Percentiles rank a stretch among this genome's conserved stretches.
These are phyloP conservation scores for Verticillium albo-atrum DNA, from an alignment of 2,329 filamentous ascomycete species.

Conservation along the genomic window DNA sequence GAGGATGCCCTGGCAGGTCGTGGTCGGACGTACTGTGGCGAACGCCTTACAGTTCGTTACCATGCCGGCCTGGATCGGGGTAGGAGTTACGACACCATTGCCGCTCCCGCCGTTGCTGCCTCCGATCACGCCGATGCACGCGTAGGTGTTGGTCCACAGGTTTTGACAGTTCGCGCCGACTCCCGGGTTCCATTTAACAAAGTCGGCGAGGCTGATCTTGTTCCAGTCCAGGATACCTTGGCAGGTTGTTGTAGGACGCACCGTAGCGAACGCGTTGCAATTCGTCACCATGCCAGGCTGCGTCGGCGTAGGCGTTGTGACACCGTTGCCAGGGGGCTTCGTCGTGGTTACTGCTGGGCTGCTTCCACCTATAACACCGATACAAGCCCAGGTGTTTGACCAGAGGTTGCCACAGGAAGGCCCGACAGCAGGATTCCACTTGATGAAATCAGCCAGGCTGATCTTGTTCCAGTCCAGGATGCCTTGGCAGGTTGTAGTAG, in stretches of 20 bases:
- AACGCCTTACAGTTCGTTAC: no score
- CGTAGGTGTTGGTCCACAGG: conserved; percentile 12
- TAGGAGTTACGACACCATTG: no score
- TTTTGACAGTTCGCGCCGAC: conserved; percentile 18
- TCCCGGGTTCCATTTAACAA: conserved; percentile 25
- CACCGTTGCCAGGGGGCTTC: conserved; percentile 5
- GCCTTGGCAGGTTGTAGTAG: conserved; percentile 5
- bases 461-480: conserved; percentile 5
- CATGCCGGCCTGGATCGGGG: no score
- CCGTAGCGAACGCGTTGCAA: conserved; percentile 12
- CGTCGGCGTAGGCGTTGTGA: conserved; percentile 3
- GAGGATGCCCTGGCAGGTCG: no score
- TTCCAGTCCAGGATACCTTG: conserved; percentile 10
- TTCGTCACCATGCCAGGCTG: conserved; percentile 5
- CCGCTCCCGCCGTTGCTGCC: no score
- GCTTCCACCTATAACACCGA: neutral
- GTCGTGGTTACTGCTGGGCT: conserved; percentile 6
- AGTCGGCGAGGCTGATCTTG: conserved; percentile 14
- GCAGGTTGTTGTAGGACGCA: conserved; percentile 5
- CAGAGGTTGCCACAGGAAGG: conserved; percentile 9
- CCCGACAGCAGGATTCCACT: conserved; percentile 12
- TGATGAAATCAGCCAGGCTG: conserved; percentile 7
- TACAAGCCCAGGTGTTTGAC: conserved; percentile 8
- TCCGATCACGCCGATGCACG: conserved; percentile 24
- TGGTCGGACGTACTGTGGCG: no score